Evolutionary conservation across 306 rosid species (phyloP), one percentile per base, ranked within the genome.

Genomic region (Cicer pinnatifidum): DNA sequence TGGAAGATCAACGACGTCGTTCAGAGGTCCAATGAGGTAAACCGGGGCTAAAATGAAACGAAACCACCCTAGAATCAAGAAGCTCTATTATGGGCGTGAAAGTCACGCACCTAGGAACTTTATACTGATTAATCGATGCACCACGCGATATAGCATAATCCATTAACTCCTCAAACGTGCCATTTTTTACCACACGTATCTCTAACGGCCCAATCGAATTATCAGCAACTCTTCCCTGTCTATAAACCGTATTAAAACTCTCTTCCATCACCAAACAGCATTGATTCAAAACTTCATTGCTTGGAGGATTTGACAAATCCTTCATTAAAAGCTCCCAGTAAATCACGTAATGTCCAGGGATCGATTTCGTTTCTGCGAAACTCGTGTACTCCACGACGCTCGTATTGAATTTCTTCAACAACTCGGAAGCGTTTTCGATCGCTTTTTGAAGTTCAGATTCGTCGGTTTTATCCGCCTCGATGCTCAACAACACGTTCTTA

Each of bases 101-200:
- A 37, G 71, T 94, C 20, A 94, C 97, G 28, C 99, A 94, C 73
- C 99, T 86, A 6, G 99, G 97, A 0, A 84, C 97, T 72, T 94
- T 94, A 79, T 94, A 94, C 79, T 94, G 97, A 64, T 94, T 94
- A 13, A 94, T 91, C 0, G 97, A 91, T 1, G 99, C 99, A 0
- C 99, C 99, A 35, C 96, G 82, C 0, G 97, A 91, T 33, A 94
- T 94, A 8, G 97, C 97, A 20, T 89, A 94, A 68, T 94, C 99
- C 99, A 94, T 94, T 1, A 94, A 69, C 75, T 91, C 99, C 75
- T 94, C 99, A 74, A 91, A 91, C 1, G 99, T 94, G 0, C 99
- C 97, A 54, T 77, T 91, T 67, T 88, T 91, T 45, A 94, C 99
- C 50, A 91, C 97, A 47, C 90, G 71, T 6, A 94, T 94, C 79